phyloP scores from a whole-genome alignment of 108 stramenopile species.

The Conticribra guillardii region DNA sequence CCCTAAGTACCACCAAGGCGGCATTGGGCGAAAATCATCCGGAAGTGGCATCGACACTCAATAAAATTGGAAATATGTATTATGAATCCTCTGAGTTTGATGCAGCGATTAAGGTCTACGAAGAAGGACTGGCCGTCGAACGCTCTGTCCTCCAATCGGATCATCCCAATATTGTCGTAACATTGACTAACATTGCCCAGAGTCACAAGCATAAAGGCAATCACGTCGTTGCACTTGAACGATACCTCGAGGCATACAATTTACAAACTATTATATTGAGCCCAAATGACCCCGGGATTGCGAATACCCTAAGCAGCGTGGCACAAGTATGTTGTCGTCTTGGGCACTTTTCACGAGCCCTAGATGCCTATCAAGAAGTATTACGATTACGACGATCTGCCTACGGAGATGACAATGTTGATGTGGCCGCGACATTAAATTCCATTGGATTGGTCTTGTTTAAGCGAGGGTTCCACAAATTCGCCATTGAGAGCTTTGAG shows the following conservation, averaged over 20 bases:
- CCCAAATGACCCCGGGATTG: slow-evolving; percentile 39
- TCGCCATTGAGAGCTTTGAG: slow-evolving; percentile 60
- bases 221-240: slow-evolving; percentile 49
- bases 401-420: slow-evolving; percentile 48
- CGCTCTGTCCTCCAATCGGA: slow-evolving; percentile 39
- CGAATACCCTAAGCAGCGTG: slow-evolving; percentile 60
- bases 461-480: slow-evolving; percentile 57
- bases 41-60: slow-evolving; percentile 73
- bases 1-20: slow-evolving; percentile 38
- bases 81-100: slow-evolving; percentile 63
- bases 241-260: slow-evolving; percentile 45
- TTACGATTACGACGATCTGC: slow-evolving; percentile 57
- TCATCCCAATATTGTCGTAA: slow-evolving; percentile 71
- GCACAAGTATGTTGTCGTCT: slow-evolving; percentile 61
- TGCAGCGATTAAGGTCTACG: slow-evolving; percentile 61
- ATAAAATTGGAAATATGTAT: slow-evolving; percentile 75
- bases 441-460: slow-evolving; percentile 70
- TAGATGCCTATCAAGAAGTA: slow-evolving; percentile 69
- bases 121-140: slow-evolving; percentile 67
- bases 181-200: slow-evolving; percentile 73
- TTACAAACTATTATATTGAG: slow-evolving; percentile 46
- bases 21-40: slow-evolving; percentile 53
- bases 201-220: slow-evolving; percentile 68
- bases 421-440: slow-evolving; percentile 69
- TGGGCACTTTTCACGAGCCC: slow-evolving; percentile 38